Evolutionary conservation across 116 monocot species (phyloP), one percentile per base, ranked within the genome.

Genomic region (Phalaenopsis hybrid): DNA sequence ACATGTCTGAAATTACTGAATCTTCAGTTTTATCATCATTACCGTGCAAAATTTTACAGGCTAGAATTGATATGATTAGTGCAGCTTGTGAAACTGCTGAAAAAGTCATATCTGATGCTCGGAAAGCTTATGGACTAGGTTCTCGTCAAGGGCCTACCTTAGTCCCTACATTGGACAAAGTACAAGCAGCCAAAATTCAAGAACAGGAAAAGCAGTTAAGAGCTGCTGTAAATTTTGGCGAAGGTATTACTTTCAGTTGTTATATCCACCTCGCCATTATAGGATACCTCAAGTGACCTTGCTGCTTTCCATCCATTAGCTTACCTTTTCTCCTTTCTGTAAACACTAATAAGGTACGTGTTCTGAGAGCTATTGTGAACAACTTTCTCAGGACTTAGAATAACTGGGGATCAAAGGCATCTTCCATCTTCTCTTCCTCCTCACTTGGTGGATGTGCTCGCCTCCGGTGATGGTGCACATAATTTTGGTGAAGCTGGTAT

Each of bases 11-110:
- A 28, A 13, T 72, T 43, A 20, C 17, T 0, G 7, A 57, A 50
- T 43, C n/a, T 49, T 68, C 12, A 6, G 1, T 81, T 46, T 81
- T 50, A 52, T 79, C 50, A 61, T 50, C 16, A 12, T 80, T 28
- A 25, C 23, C 28, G 82, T 78, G 51, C 44, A 45, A 41, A 51
- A 83, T 21, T 73, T 79, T 78, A 18, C 84, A 95, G 95, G 86
- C 83, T 81, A 98, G 99, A 89, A 99, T 95, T 88, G 95, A 99
- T 82, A 92, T 93, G 95, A 99, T 99, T 79, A 85, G 86, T 61
- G 83, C 87, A 51, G 93, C 95, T 31, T 95, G 95, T 84, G 99
- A 99, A 78, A 89, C 85, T 84, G 99, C 95, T 80, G 99, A 99
- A 83, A 99, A 99, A 81, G 87, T 99, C 43, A 92, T 99, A 85